A percentile compares a stretch with the other conserved stretches of the same genome.
Conservation (phyloP, 2,329 filamentous ascomycete species). For the Dryadomyces quercus-mongolicae region DNA sequence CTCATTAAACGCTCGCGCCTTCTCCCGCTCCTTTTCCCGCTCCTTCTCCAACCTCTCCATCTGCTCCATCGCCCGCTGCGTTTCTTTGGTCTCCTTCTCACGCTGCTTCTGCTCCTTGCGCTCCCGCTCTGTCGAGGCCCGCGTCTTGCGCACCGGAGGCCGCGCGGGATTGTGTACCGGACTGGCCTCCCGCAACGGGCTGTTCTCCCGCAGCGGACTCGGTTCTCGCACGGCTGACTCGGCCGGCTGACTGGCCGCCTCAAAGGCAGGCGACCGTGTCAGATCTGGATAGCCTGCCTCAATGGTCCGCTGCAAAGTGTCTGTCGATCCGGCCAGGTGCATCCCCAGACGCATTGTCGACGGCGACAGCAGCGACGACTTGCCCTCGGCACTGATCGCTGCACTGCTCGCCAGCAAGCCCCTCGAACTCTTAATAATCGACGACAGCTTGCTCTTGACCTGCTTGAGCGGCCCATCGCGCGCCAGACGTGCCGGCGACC, state of each 20-base stretch:
- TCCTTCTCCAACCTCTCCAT: constrained; percentile 53
- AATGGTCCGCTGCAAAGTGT: constrained; percentile 26
- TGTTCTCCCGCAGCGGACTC: background rate
- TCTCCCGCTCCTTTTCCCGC: constrained; percentile 60
- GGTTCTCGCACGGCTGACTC: background rate
- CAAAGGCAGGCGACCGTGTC: constrained; percentile 21
- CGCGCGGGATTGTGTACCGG: background rate
- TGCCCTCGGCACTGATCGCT: constrained; percentile 49
- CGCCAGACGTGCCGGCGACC: constrained; percentile 43
- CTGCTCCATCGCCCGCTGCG: constrained; percentile 47
- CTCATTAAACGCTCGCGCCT: constrained; percentile 46
- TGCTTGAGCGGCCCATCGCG: constrained; percentile 77
- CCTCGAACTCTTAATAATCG: constrained; percentile 78
- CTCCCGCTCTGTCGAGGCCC: constrained; percentile 48
- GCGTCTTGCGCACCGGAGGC: constrained; percentile 34
- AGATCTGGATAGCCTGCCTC: constrained; percentile 34
- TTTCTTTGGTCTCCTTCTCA: constrained; percentile 48
- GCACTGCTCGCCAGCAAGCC: constrained; percentile 72
- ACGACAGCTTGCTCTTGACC: constrained; percentile 85
- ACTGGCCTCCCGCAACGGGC: background rate
- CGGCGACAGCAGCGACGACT: constrained; percentile 43
- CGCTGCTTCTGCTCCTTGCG: constrained; percentile 43
- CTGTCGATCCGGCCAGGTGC: constrained; percentile 33
- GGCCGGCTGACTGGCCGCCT: background rate
- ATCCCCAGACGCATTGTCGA: constrained; percentile 33